Conservation (phyloP, 257 asterid genomes). For the Przewalskia tangutica region DNA sequence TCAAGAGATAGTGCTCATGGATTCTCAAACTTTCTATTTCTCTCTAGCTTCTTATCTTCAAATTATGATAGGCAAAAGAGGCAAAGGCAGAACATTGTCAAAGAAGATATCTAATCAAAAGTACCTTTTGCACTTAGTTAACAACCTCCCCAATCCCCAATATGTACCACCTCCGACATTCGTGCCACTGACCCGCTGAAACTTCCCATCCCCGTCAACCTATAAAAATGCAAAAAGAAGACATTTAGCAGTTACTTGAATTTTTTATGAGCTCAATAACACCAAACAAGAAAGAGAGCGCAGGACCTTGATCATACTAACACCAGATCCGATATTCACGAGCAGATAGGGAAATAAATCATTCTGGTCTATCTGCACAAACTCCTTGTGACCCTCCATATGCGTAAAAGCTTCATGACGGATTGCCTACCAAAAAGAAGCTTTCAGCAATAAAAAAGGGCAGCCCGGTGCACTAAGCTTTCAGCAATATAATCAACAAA, state of each 20-base stretch:
- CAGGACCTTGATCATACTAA: constrained; percentile 93
- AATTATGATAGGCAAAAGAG: neutral
- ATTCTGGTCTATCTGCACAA: constrained; percentile 90
- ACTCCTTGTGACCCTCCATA: constrained; percentile 86
- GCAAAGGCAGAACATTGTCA: neutral
- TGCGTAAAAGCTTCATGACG: constrained; percentile 99
- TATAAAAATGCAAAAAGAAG: constrained; percentile 26
- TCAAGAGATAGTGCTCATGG: neutral
- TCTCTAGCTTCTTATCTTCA: neutral
- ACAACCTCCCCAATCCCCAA: constrained; percentile 92
- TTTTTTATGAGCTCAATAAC: constrained; percentile 2
- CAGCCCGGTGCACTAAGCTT: too few relatives aligned
- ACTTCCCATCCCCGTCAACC: constrained; percentile 93
- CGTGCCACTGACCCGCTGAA: constrained; percentile 98
- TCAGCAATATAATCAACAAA: constrained; percentile 7
- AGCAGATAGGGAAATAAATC: constrained; percentile 93
- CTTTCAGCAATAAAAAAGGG: neutral
- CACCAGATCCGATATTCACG: constrained; percentile 97
- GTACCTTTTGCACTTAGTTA: constrained; percentile 93
- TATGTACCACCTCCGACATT: constrained; percentile 99
- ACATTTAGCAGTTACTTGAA: neutral
- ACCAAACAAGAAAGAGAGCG: constrained; percentile 2
- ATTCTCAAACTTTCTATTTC: neutral
- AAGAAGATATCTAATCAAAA: neutral
- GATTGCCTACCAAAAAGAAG: constrained; percentile 54